phyloP scores from a whole-genome alignment of 2,329 filamentous ascomycete genomes.

The Dryadomyces quercivorus region DNA sequence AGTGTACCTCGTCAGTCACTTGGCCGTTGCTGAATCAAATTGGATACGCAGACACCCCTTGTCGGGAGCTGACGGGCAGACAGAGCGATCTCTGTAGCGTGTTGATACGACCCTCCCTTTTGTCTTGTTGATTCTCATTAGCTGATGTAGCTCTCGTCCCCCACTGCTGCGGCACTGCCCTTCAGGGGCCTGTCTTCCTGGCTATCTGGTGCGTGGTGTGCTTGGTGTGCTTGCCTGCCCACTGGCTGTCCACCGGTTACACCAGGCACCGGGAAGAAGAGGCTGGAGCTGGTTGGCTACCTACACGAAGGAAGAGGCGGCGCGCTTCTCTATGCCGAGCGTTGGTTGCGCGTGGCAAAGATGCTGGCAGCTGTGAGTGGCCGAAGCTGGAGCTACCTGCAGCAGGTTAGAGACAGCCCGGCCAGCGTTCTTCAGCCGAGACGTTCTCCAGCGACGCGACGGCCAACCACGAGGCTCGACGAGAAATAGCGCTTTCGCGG shows the following conservation, averaged over 20 bases:
- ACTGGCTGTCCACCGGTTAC: slow-evolving; percentile 12
- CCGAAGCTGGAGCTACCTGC: slow-evolving; percentile 4
- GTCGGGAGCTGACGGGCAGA: background rate
- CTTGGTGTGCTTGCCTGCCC: slow-evolving; percentile 5
- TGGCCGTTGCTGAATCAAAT: too few relatives aligned
- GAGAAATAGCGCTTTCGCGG: too few relatives aligned
- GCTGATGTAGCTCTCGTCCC: background rate
- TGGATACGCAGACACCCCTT: background rate
- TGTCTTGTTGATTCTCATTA: background rate
- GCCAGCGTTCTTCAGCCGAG: too few relatives aligned
- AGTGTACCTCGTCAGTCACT: too few relatives aligned
- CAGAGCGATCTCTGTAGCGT: background rate
- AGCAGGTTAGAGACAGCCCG: slow-evolving; percentile 1
- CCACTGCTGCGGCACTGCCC: background rate
- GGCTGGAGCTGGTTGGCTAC: slow-evolving; percentile 17
- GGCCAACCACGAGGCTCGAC: too few relatives aligned
- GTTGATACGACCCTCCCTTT: background rate
- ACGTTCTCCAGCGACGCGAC: too few relatives aligned
- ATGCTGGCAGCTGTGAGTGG: slow-evolving; percentile 1
- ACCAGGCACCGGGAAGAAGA: slow-evolving; percentile 12
- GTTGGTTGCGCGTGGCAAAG: background rate
- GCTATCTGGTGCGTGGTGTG: too few relatives aligned
- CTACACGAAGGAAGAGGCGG: slow-evolving; percentile 9
- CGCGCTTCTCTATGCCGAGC: too few relatives aligned
- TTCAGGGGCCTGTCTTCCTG: slow-evolving; percentile 8